Conservation (phyloP, 2,329 filamentous ascomycete genomes). For the Keithomyces neogunnii region DNA sequence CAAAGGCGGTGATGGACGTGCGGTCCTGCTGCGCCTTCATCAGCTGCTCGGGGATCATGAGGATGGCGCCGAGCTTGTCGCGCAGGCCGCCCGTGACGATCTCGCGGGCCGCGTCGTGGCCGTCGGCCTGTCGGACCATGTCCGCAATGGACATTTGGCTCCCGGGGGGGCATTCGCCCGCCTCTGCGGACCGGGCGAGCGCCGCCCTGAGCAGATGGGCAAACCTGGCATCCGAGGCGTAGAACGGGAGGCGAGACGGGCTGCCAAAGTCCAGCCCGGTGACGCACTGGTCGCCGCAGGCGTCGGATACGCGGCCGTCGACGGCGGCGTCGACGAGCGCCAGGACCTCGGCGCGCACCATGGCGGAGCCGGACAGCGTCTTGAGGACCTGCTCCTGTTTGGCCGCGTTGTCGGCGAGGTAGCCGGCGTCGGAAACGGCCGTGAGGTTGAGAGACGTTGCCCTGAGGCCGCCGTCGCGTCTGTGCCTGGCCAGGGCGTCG, state of each 20-base stretch:
- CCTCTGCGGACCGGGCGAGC: constrained; percentile 16
- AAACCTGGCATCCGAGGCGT: constrained; percentile 47
- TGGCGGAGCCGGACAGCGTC: constrained; percentile 37
- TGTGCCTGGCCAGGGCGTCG: constrained; percentile 22
- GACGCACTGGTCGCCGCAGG: constrained; percentile 41
- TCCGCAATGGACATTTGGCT: constrained; percentile 10
- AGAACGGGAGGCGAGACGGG: constrained; percentile 39
- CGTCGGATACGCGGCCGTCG: constrained; percentile 29
- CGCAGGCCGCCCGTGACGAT: constrained; percentile 15
- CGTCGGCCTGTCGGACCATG: constrained; percentile 8
- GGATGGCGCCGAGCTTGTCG: constrained; percentile 26
- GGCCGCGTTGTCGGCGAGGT: constrained; percentile 37
- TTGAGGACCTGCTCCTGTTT: constrained; percentile 37
- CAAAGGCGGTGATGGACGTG: constrained; percentile 17
- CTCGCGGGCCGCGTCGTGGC: constrained; percentile 14
- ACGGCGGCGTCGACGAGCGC: constrained; percentile 46
- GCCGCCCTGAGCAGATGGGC: constrained; percentile 34
- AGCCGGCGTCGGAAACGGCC: constrained; percentile 39
- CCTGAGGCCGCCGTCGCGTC: constrained; percentile 29
- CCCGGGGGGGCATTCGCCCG: neutral
- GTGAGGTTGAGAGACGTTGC: constrained; percentile 45
- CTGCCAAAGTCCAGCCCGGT: constrained; percentile 42
- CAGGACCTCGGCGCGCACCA: constrained; percentile 45
- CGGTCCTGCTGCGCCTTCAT: constrained; percentile 13
- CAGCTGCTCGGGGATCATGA: constrained; percentile 18